phyloP scores from a whole-genome alignment of 2,329 filamentous ascomycete species.

The Hypoxylon sp. region DNA sequence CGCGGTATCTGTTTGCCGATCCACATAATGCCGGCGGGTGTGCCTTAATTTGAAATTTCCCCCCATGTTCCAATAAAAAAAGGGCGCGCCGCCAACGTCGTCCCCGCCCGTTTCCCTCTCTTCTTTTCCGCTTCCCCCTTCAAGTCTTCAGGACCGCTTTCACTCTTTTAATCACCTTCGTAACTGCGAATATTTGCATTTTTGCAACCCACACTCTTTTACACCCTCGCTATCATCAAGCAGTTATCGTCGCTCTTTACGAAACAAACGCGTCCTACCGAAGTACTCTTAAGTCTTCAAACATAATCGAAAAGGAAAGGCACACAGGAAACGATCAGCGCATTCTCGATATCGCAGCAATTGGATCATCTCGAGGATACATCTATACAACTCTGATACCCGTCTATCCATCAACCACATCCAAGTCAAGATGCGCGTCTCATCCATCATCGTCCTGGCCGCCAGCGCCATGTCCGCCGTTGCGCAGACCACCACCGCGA shows the following conservation, averaged over 20 bases:
- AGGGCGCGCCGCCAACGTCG: conserved; percentile 16
- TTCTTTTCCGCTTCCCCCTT: conserved; percentile 17
- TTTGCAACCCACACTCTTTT: conserved; percentile 38
- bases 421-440: conserved; percentile 43
- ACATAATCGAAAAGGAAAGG: background rate
- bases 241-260: conserved; percentile 33
- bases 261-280: conserved; percentile 1
- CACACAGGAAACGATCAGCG: conserved; percentile 16
- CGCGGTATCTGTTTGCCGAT: conserved; percentile 36
- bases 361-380: conserved; percentile 14
- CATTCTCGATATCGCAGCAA: conserved; percentile 15
- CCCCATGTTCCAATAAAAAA: conserved; percentile 36
- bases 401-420: conserved; percentile 25
- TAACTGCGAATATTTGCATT: conserved; percentile 31
- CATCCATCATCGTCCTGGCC: conserved; percentile 41
- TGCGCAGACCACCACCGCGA: conserved; percentile 44
- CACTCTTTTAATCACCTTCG: conserved; percentile 24
- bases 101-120: conserved; percentile 10
- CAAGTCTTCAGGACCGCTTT: conserved; percentile 20
- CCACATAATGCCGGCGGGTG: conserved; percentile 32
- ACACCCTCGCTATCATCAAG: conserved; percentile 13
- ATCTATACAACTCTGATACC: conserved; percentile 23
- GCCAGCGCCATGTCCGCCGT: conserved; percentile 40
- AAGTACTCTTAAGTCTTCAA: background rate
- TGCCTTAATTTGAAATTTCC: conserved; percentile 24